Conservation (phyloP, 1,284 basidiomycete species). For the Melampsora occidentalis region DNA sequence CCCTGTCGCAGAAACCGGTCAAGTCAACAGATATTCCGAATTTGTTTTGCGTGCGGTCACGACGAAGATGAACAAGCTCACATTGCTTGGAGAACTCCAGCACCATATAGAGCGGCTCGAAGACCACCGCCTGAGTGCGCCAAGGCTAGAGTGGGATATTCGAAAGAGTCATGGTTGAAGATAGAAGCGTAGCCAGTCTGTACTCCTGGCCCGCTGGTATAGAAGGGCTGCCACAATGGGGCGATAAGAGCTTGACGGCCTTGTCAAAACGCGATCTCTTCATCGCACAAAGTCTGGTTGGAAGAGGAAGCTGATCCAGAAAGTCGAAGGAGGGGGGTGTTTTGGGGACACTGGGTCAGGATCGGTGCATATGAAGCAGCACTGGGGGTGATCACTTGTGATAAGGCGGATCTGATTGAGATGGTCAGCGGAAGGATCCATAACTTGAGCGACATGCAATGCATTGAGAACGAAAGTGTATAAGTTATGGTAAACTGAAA, state of each 20-base stretch:
- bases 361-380: conserved; percentile 19
- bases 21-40: background rate
- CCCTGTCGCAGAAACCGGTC: background rate
- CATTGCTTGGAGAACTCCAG: conserved; percentile 32
- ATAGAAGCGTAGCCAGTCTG: conserved; percentile 12
- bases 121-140: conserved; percentile 31
- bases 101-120: conserved; percentile 28
- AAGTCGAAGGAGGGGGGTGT: conserved; percentile 16
- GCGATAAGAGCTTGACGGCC: conserved; percentile 11
- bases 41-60: background rate
- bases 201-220: conserved; percentile 13
- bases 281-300: conserved; percentile 24
- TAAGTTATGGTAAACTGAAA: background rate
- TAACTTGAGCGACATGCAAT: background rate
- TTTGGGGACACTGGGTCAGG: conserved; percentile 6
- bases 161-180: background rate
- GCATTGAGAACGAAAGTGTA: background rate
- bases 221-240: conserved; percentile 16
- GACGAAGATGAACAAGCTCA: background rate
- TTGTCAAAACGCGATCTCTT: conserved; percentile 1
- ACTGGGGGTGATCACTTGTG: background rate
- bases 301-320: background rate
- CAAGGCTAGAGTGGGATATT: conserved; percentile 29
- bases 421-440: background rate
- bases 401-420: background rate